Base-by-base conservation (phyloP, 169 alveolate species). In the Perkinsus olseni region DNA sequence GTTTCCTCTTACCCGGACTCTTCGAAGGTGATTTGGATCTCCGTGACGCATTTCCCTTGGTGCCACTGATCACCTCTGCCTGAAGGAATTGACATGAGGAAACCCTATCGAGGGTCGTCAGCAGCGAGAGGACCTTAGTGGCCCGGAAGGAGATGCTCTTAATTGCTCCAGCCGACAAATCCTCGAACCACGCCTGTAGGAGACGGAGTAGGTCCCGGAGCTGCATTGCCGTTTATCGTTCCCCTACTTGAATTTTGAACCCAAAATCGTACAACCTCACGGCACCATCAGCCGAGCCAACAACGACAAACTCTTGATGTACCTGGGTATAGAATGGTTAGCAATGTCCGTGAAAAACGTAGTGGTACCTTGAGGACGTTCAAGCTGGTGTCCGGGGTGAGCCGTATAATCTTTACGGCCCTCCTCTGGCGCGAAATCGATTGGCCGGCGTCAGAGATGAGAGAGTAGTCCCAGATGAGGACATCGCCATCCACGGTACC, bases 231-330 rank as follows among this genome's bases (percentile, higher is more conserved):
- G n/a, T n/a, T n/a, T n/a, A n/a, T n/a, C n/a, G n/a, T n/a, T n/a
- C 17, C 28, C 82, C 17, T 13, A 62, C 82, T 28, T 62, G 13
- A 24, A 97, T 96, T 74, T 97, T 97, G 95, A 96, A 97, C 91
- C 97, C 96, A 94, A 96, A 96, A 95, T 97, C 99, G 95, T 97
- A 97, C 94, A 97, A 97, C 93, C 98, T 93, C 45, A 97, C 96
- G n/a, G 97, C 96, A n/a, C 99, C 99, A 93, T 97, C 98, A 0
- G 97, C 95, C 90, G 97, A 95, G 28, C 99, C 99, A 38, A 96
- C 96, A 0, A 97, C 98, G 34, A 97, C 94, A 93, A 96, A 96
- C 74, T 96, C 95, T 74, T 96, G 97, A 74, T 96, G 96, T 51
- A 96, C 95, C 38, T 96, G 96, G 82, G 96, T 94, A 74, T 96